Base-by-base conservation (phyloP, 2,329 filamentous ascomycete species). In the Apiospora hydei region DNA sequence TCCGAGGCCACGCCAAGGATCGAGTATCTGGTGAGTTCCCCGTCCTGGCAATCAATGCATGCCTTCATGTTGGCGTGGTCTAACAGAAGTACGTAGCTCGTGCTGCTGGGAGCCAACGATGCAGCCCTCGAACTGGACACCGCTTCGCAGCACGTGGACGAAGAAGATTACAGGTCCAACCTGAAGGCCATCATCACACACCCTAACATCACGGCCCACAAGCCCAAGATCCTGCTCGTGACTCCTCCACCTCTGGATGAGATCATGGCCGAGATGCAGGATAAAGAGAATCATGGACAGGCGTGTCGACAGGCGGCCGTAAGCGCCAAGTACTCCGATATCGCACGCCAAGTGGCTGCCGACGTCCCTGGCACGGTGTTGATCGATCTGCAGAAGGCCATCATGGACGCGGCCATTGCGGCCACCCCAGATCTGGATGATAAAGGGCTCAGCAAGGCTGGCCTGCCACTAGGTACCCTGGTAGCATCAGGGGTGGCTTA, bases 91-190 rank as follows among this genome's bases (percentile, higher is more conserved):
- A 24, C 8, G 13, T 72, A 95, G 93, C 85, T 93, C 51, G 83
- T 98, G 72, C 92, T 97, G 75, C 91, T 98, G 73, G 96, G 96
- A 24, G 94, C 96, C 76, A 98, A 99, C 80, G 96, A 98, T 82
- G 92, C 96, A 4, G 91, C 91, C 71, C 81, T 97, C 4, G 88
- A 90, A 4, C 84, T 88, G 49, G 85, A 88, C 5, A 85, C 86
- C 4, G 90, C 89, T 69, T 85, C 86, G 13, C 96, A 98, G 82
- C 91, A 96, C 80, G 89, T 98, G 10, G 89, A 94, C 0, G 82
- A 98, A n/a, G 87, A 91, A 0, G 83, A 90, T 73, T 98, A 94
- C 85, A 90, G 89, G 80, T 83, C 88, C 71, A 97, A 98, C 78
- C 83, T 98, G 67, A 86, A 82, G 74, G 85, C 84, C 38, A 94